Evolutionary conservation across 441 rosid genomes (phyloP).

Genomic region (Pelargonium cotyledonis): DNA sequence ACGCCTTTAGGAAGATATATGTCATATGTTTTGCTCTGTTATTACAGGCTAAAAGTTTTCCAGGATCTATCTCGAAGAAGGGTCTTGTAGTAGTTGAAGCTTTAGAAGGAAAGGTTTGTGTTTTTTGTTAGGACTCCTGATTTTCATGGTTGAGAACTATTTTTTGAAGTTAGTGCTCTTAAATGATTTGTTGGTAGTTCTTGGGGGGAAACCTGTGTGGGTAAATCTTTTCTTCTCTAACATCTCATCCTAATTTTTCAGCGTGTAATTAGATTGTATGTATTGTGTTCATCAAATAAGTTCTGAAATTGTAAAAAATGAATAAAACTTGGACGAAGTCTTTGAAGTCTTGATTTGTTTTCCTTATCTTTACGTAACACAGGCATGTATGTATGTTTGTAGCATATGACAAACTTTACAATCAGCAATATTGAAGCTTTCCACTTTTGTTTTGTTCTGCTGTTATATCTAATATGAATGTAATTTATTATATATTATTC

Average conservation of each 20-base stretch:
- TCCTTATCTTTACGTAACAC: too few species aligned
- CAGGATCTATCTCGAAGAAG: constrained; percentile 58
- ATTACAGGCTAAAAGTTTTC: constrained; percentile 71
- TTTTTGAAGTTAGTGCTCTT: too few species aligned
- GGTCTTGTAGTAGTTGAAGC: constrained; percentile 67
- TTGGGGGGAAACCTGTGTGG: neutral
- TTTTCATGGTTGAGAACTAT: constrained; percentile 4
- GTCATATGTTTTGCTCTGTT: neutral
- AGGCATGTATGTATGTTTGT: too few species aligned
- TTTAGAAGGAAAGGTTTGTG: constrained; percentile 86
- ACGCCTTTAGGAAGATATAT: neutral
- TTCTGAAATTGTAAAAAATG: neutral
- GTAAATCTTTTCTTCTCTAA: neutral
- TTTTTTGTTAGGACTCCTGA: constrained; percentile 11
- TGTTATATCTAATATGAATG: too few species aligned
- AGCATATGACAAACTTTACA: too few species aligned
- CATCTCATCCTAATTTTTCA: neutral
- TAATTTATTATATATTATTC: too few species aligned
- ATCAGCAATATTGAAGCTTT: too few species aligned
- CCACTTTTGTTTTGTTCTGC: too few species aligned
- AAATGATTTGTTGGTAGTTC: too few species aligned
- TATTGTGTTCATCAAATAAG: neutral
- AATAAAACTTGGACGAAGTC: neutral
- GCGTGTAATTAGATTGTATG: neutral
- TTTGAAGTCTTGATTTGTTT: neutral